phyloP scores from a whole-genome alignment of 768 basidiomycete genomes.

The Amanita exitialis region DNA sequence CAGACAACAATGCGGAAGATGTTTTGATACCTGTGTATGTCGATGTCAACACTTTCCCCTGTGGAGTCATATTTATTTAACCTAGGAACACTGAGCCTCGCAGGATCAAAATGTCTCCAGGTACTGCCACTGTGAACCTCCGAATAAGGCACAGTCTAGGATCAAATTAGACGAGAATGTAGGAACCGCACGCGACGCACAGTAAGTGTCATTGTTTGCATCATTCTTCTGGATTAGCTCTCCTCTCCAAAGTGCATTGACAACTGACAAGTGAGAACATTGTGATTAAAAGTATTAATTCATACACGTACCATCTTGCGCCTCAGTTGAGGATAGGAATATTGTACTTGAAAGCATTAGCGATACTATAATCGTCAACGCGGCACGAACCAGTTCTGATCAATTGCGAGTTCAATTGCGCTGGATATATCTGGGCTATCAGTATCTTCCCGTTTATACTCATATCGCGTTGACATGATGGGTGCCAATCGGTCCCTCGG shows the following conservation, averaged over 20 bases:
- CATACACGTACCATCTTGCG: constrained; percentile 56
- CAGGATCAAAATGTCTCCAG: constrained; percentile 66
- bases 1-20: constrained; percentile 69
- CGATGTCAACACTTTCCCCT: constrained; percentile 3
- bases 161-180: not conserved
- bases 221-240: constrained; percentile 73
- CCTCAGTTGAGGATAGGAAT: constrained; percentile 79
- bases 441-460: constrained; percentile 63
- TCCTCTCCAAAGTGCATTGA: constrained; percentile 76
- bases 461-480: constrained; percentile 74
- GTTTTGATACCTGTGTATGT: constrained; percentile 63
- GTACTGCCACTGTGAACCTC: constrained; percentile 43
- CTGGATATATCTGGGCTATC: constrained; percentile 66
- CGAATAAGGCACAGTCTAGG: constrained; percentile 59
- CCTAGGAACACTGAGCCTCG: constrained; percentile 75
- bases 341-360: constrained; percentile 40
- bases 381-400: constrained; percentile 64
- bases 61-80: constrained; percentile 14
- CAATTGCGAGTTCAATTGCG: constrained; percentile 85
- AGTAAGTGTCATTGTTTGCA: constrained; percentile 69
- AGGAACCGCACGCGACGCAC: constrained; percentile 25
- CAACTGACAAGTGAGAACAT: constrained; percentile 36
- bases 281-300: not conserved
- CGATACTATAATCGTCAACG: not conserved
- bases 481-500: constrained; percentile 51